phyloP scores from a whole-genome alignment of 2,329 filamentous ascomycete species.

The Monilinia fructicola region DNA sequence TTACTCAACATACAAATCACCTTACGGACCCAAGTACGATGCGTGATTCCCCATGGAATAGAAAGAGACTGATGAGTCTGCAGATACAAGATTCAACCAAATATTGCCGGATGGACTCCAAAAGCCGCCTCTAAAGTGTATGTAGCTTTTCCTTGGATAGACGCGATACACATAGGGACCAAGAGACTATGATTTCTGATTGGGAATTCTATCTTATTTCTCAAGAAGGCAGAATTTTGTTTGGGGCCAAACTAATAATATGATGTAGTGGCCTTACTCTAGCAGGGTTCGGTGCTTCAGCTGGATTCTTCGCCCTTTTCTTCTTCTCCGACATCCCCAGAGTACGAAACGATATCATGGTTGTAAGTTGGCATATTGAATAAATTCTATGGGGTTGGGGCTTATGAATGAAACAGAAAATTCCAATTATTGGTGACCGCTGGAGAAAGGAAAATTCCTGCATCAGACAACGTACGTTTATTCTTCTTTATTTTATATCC shows the following conservation, averaged over 20 bases:
- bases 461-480: constrained; percentile 61
- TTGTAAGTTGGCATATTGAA: constrained; percentile 44
- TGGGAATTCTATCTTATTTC: neutral
- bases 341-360: constrained; percentile 59
- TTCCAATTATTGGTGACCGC: constrained; percentile 53
- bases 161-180: neutral
- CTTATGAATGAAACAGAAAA: constrained; percentile 46
- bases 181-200: neutral
- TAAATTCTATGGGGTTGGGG: neutral
- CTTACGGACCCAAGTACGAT: constrained; percentile 65
- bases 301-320: constrained; percentile 54
- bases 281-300: constrained; percentile 57
- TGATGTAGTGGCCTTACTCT: constrained; percentile 51
- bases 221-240: neutral
- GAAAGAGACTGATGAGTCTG: constrained; percentile 24
- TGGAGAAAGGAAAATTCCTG: constrained; percentile 56
- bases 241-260: constrained; percentile 18
- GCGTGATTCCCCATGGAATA: neutral
- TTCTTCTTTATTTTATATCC: constrained; percentile 5
- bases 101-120: constrained; percentile 54
- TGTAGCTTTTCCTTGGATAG: constrained; percentile 26
- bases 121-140: constrained; percentile 53
- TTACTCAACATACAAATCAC: constrained; percentile 54
- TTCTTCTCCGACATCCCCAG: constrained; percentile 64
- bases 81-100: constrained; percentile 60